Conservation (phyloP, 257 asterid genomes). For the Solanum chmielewskii region DNA sequence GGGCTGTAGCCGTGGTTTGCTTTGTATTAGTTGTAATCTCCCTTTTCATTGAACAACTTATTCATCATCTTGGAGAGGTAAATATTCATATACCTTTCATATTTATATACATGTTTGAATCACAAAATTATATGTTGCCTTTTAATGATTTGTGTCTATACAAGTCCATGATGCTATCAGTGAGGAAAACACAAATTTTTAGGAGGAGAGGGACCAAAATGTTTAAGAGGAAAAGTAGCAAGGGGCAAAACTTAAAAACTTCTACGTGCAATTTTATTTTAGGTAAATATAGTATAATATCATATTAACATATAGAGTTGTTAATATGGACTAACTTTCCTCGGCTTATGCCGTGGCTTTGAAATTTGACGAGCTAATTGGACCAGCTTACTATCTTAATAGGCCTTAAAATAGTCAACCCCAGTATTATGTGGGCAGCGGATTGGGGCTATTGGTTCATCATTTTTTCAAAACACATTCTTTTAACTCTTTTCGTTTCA, state of each 20-base stretch:
- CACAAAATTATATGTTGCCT: background rate
- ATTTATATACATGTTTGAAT: background rate
- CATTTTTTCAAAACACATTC: no score
- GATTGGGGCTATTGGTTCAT: no score
- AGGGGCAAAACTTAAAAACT: background rate
- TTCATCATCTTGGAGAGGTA: constrained; percentile 4
- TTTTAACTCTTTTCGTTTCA: no score
- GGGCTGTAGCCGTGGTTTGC: constrained; percentile 9
- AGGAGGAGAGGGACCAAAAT: background rate
- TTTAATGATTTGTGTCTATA: background rate
- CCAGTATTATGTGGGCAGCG: no score
- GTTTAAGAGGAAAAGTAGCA: background rate
- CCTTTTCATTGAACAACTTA: background rate
- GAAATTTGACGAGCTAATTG: no score
- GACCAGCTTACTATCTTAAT: no score
- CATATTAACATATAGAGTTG: no score
- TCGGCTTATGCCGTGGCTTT: no score
- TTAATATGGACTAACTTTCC: no score
- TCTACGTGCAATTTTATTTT: background rate
- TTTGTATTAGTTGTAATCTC: constrained; percentile 8
- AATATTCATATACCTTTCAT: background rate
- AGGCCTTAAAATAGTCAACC: no score
- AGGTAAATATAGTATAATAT: background rate
- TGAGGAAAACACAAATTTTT: background rate
- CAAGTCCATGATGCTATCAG: background rate